phyloP scores from a whole-genome alignment of 1,284 basidiomycete species.

The Cutaneotrichosporon sp. region DNA sequence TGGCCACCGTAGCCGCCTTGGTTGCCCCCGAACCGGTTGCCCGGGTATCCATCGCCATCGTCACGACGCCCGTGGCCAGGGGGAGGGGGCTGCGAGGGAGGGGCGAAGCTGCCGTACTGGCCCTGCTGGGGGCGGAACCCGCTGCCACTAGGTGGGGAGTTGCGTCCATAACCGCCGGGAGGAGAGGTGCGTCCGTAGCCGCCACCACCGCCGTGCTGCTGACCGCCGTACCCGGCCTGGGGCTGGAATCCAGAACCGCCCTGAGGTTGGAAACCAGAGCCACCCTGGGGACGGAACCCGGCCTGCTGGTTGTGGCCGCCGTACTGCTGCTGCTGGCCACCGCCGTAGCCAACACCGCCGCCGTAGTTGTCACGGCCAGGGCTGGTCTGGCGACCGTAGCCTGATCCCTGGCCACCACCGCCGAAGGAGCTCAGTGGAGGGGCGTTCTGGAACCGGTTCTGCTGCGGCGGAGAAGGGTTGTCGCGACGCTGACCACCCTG shows the following conservation, averaged over 20 bases:
- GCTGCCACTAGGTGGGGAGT: not conserved
- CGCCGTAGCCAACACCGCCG: constrained; percentile 13
- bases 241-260: not conserved
- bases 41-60: too few relatives aligned
- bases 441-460: not conserved
- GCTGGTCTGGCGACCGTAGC: not conserved
- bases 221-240: constrained; percentile 1
- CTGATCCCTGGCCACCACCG: not conserved
- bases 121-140: constrained; percentile 3
- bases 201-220: not conserved
- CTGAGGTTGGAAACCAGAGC: not conserved
- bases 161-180: not conserved
- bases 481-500: not conserved
- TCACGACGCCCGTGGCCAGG: too few relatives aligned
- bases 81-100: constrained; percentile 5
- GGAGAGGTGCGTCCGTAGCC: too few relatives aligned
- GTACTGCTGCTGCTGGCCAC: not conserved
- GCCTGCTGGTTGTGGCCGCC: not conserved
- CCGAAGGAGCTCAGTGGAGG: not conserved
- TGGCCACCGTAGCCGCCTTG: constrained; percentile 1
- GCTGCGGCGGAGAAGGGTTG: too few relatives aligned
- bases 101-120: not conserved
- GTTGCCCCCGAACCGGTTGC: too few relatives aligned
- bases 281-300: not conserved
- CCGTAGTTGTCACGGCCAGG: not conserved